Evolutionary conservation across 2,329 filamentous ascomycete genomes (phyloP), one percentile per base, ranked within the genome.

Genomic region (Ophiostoma tasmaniense): DNA sequence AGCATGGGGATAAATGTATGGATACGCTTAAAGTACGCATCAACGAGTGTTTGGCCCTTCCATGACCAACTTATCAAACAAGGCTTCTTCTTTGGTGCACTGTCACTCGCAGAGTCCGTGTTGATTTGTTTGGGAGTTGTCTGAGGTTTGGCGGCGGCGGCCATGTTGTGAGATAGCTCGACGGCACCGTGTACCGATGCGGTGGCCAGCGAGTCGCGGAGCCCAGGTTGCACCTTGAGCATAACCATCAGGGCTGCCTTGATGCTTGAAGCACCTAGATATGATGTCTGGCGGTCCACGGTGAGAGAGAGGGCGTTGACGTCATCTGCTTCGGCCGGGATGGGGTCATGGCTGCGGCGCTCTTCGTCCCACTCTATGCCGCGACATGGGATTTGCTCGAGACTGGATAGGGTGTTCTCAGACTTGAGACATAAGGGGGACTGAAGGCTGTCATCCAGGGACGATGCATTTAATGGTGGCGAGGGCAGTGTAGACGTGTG

Each of bases 161-260:
- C 50, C 50, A 55, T 14, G 11, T 55, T 55, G 7, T 13, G 50
- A 11, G 50, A 55, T 25, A 55, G 50, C 50, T 55, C 50, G 8
- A 55, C 50, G 22, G 50, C 22, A 8, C 22, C 22, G 14, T 55
- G 50, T 1, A 11, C 50, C 3, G 50, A 55, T 4, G 50, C 1
- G 22, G 50, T 55, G 50, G 50, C 50, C 2, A 55, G 50, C n/a
- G 50, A 55, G 50, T 17, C 11, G 3, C 50, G 50, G 20, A 55
- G 50, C n/a, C n/a, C 50, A 55, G 82, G 83, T 70, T 84, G 82
- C 8, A 84, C 81, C 73, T 84, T 84, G 72, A 84, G 79, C 82
- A 92, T 91, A 64, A 91, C 89, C 78, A 90, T 87, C 45, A 92
- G 81, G 1, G 89, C 89, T 1, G 89, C 89, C 74, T 90, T 90